Evolutionary conservation across 768 basidiomycete species (phyloP), one percentile per base, ranked within the genome.

Genomic region (Naganishia kalamii): DNA sequence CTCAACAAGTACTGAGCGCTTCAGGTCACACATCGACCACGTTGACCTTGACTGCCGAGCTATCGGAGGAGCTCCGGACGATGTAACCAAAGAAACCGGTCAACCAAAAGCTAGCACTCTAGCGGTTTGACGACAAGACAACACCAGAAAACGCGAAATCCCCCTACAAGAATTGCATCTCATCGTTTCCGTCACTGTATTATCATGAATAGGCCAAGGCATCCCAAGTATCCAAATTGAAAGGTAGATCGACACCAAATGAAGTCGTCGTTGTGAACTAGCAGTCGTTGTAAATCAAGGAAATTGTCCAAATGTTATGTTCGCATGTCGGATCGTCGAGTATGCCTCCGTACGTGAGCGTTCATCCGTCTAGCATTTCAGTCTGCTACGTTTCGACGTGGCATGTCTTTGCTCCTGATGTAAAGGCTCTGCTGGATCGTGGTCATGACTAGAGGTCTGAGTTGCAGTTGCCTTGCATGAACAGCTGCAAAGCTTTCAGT

Each of bases 1-100:
- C 54, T 57, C 54, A 57, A 57, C 54, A 57, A 57, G 37, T 57
- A 57, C 54, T 57, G 54, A 57, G 54, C 54, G 23, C 4, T 41
- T 41, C 35, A 57, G 40, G 54, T 35, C 27, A 41, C 21, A 57
- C 54, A n/a, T 40, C n/a, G 54, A 57, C 54, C 54, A 57, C 37
- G 54, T 57, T 37, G 17, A 37, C 54, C 54, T 57, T 57, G 54
- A 57, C 37, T 41, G 35, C 35, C 52, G 21, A 37, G 54, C 54
- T 41, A 57, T 57, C 54, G 54, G 35, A 15, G 25, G 12, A 12
- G 6, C 7, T 33, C 37, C n/a, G n/a, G n/a, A n/a, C n/a, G n/a
- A n/a, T n/a, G 25, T 17, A 17, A 37, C 8, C 54, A 23, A 29
- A 35, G 23, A 35, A 41, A 57, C 10, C 54, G 54, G 54, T 57